A percentile compares a stretch with the other conserved stretches of the same genome.
Conservation (phyloP, 495 filamentous ascomycete genomes). For the Penicillium daleae region DNA sequence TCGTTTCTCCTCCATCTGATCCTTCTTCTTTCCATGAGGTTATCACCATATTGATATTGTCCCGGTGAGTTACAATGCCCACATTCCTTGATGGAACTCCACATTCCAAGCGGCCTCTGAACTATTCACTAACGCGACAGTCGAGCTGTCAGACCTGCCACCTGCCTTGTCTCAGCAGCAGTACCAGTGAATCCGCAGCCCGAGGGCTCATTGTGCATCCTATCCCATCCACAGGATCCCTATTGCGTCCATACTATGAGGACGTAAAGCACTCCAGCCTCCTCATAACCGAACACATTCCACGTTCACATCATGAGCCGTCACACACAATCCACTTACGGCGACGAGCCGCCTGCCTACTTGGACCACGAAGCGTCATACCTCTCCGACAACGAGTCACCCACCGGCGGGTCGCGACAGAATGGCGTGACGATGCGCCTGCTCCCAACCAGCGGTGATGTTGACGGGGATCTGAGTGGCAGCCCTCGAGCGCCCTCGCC, state of each 20-base stretch:
- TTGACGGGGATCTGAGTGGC: conserved; percentile 30
- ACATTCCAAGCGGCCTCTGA: conserved; percentile 12
- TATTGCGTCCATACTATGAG: conserved; percentile 32
- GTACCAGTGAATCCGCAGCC: background rate
- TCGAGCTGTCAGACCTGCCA: conserved; percentile 13
- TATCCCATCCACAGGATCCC: conserved; percentile 6
- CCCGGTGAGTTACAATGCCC: background rate
- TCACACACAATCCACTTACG: conserved; percentile 37
- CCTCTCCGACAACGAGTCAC: conserved; percentile 39
- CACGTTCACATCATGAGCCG: conserved; percentile 37
- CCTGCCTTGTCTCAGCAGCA: conserved; percentile 9
- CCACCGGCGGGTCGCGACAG: conserved; percentile 27
- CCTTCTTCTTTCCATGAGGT: background rate
- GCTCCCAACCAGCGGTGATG: conserved; percentile 57
- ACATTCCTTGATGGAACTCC: conserved; percentile 10
- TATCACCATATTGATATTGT: background rate
- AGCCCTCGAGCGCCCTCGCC: conserved; percentile 24
- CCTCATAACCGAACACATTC: conserved; percentile 19
- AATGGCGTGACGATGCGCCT: conserved; percentile 63
- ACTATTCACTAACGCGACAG: conserved; percentile 15
- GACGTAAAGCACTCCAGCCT: conserved; percentile 21
- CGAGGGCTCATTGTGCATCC: conserved; percentile 10
- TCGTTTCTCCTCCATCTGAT: conserved; percentile 1
- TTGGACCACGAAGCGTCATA: conserved; percentile 38
- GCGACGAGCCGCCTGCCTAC: conserved; percentile 51